Conservation (phyloP, 768 basidiomycete species). For the Nidularia sp. region DNA sequence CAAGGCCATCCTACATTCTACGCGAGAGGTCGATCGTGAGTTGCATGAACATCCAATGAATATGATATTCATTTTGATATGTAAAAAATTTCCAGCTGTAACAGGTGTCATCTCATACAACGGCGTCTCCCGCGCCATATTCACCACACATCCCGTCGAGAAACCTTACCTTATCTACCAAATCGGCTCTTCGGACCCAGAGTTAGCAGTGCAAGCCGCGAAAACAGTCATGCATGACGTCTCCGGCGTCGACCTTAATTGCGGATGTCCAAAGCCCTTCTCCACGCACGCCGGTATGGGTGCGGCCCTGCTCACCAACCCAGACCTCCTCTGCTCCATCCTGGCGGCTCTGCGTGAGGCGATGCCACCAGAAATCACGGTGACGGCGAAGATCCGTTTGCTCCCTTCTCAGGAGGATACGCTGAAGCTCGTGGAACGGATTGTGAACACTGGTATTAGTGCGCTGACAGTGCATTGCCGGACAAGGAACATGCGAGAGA, state of each 20-base stretch:
- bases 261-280: conserved; percentile 96
- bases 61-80: not conserved
- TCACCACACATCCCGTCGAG: conserved; percentile 90
- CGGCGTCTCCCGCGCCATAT: conserved; percentile 82
- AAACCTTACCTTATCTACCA: conserved; percentile 95
- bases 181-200: conserved; percentile 86
- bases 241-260: conserved; percentile 94
- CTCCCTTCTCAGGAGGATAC: conserved; percentile 86
- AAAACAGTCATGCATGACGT: conserved; percentile 83
- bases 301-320: conserved; percentile 88
- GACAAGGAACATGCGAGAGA: conserved; percentile 85
- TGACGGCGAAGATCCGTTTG: conserved; percentile 93
- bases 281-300: conserved; percentile 96
- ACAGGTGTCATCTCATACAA: conserved; percentile 88
- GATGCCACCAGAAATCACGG: conserved; percentile 74
- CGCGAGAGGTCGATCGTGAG: conserved; percentile 85
- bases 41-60: conserved; percentile 6
- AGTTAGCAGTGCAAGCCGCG: conserved; percentile 90
- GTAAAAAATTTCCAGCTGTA: conserved; percentile 39
- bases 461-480: conserved; percentile 94
- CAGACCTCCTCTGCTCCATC: conserved; percentile 88
- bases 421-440: conserved; percentile 81
- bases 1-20: conserved; percentile 86
- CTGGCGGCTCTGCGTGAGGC: conserved; percentile 70
- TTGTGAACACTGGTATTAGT: conserved; percentile 83